Evolutionary conservation across 805 yeast species (phyloP).

Genomic region (Kodamaea neixiangensis): DNA sequence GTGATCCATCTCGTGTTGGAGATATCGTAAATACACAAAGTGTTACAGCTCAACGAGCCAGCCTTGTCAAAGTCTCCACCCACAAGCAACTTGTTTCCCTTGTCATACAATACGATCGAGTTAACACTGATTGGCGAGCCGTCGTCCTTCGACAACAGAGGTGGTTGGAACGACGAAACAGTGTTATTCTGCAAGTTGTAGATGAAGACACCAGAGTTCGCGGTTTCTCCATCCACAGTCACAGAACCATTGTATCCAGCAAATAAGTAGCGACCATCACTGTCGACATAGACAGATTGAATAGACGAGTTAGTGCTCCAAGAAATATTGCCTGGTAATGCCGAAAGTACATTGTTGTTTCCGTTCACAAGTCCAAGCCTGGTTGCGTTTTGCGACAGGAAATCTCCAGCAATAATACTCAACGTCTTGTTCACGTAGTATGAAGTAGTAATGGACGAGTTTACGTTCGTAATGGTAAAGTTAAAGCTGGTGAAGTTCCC

Average conservation of each 20-base stretch:
- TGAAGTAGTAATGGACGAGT: conserved; percentile 29
- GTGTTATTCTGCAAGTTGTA: conserved; percentile 50
- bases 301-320: conserved; percentile 31
- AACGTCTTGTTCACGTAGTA: conserved; percentile 49
- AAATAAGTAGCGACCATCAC: conserved; percentile 35
- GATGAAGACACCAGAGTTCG: conserved; percentile 48
- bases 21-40: conserved; percentile 67
- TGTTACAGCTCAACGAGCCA: conserved; percentile 56
- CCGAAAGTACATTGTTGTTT: conserved; percentile 16
- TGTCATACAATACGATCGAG: conserved; percentile 36
- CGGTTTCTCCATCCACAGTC: conserved; percentile 18
- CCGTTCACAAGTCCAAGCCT: conserved; percentile 33
- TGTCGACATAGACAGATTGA: conserved; percentile 38
- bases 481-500: conserved; percentile 24
- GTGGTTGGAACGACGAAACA: conserved; percentile 50
- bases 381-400: conserved; percentile 29
- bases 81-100: conserved; percentile 49
- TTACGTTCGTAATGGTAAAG: conserved; percentile 23
- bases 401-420: conserved; percentile 62
- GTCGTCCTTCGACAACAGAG: conserved; percentile 41
- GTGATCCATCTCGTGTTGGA: conserved; percentile 54
- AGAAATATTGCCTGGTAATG: conserved; percentile 23
- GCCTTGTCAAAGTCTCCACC: conserved; percentile 73
- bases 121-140: conserved; percentile 44
- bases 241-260: conserved; percentile 49